Base-by-base conservation (phyloP, 305 asterid species). In the Solanum chacoense region DNA sequence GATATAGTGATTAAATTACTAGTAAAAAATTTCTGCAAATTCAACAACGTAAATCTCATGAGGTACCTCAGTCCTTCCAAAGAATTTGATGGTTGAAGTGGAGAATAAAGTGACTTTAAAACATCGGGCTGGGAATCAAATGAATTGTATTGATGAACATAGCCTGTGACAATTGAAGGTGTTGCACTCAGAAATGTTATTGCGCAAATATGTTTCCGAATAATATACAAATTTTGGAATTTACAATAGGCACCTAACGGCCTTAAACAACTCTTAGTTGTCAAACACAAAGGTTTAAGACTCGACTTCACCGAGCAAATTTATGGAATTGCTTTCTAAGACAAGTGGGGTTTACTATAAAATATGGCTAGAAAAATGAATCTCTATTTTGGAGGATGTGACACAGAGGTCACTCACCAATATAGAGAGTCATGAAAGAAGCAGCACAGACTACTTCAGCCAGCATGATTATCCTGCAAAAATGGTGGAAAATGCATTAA, bases 71-170 rank as follows among this genome's bases (percentile, higher is more conserved):
- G 90, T 89, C 96, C 98, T 91, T 96, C 99, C 88, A 94, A 89
- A 77, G 98, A 91, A 90, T 98, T 97, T 89, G 99, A 93, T 90
- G 95, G 95, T 92, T 95, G 98, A 90, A 96, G 92, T 85, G 99
- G 99, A 88, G 99, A 97, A 93, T 96, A 97, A 81, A 95, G 94
- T 18, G 99, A 96, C 92, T 93, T 95, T 91, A 97, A 93, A 89
- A 96, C 98, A 90, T 97, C 98, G 86, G 99, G 99, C 91, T 95
- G 96, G 67, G 98, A 97, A 92, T 96, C 95, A 96, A 95, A 91
- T 26, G 96, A 93, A 92, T 97, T 97, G 95, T 95, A 96, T 90
- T 95, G 95, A 92, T 95, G 96, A 83, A 97, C 98, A 93, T 96
- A 95, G 89, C 98, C 99, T 96, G 94, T 55, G 32, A 11, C 8